Conservation (phyloP, 139 green algal species). For the Edaphochlamys debaryana region DNA sequence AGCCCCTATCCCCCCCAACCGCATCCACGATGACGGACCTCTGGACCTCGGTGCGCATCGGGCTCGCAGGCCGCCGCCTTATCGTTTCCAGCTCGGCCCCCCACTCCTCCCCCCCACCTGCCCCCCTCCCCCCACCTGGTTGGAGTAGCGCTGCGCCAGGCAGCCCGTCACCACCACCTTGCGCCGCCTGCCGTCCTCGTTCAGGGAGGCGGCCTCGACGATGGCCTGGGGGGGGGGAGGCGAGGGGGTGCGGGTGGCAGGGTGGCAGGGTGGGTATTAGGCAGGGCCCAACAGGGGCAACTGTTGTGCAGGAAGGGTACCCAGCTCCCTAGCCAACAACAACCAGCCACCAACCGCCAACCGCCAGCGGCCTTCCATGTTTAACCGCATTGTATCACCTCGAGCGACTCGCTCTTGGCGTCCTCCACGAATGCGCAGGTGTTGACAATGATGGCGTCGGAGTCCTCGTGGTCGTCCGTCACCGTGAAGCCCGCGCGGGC, state of each 20-base stretch:
- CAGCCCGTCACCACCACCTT: conserved; percentile 91
- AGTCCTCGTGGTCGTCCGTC: conserved; percentile 68
- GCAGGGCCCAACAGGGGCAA: too few species aligned
- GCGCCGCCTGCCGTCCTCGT: conserved; percentile 66
- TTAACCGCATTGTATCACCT: conserved; percentile 51
- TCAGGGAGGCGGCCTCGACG: conserved; percentile 77
- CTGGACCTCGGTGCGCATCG: too few species aligned
- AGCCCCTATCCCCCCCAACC: too few species aligned
- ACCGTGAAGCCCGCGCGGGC: conserved; percentile 75
- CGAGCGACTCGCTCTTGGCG: conserved; percentile 87
- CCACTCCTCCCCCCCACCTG: too few species aligned
- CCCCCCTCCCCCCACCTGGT: too few species aligned
- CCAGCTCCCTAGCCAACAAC: not conserved
- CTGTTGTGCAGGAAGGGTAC: not conserved
- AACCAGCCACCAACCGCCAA: too few species aligned
- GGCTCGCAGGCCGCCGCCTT: too few species aligned
- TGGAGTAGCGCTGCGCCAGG: conserved; percentile 88
- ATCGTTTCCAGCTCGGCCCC: too few species aligned
- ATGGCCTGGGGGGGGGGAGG: conserved; percentile 79
- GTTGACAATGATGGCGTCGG: conserved; percentile 90
- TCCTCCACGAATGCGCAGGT: conserved; percentile 94
- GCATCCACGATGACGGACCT: too few species aligned
- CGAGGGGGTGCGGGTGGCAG: not conserved
- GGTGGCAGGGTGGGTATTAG: too few species aligned
- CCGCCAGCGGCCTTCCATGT: not conserved